A percentile compares a stretch with the other conserved stretches of the same genome.
phyloP scores from a whole-genome alignment of 2,329 filamentous ascomycete genomes.

The Chrysosporium queenslandicum region DNA sequence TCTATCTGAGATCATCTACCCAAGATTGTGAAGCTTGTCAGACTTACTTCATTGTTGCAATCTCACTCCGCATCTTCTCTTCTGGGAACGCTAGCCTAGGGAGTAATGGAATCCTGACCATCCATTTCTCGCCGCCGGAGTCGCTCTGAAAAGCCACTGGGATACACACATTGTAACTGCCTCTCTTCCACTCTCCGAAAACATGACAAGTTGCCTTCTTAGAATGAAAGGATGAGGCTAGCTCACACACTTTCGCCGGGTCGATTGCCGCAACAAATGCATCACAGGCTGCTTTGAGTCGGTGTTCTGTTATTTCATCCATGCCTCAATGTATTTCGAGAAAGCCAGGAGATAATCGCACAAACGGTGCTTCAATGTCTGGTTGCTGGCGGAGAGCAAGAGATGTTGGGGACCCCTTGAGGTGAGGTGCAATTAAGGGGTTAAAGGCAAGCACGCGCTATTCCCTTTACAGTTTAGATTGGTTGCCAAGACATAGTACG shows the following conservation, averaged over 20 bases:
- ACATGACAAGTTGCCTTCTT: neutral
- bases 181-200: neutral
- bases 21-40: too few species aligned
- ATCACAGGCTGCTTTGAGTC: neutral
- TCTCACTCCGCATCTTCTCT: neutral
- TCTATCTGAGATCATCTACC: too few species aligned
- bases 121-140: neutral
- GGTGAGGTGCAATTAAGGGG: too few species aligned
- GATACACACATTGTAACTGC: neutral
- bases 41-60: neutral
- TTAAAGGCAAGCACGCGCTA: too few species aligned
- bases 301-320: conserved; percentile 13
- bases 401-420: too few species aligned
- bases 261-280: conserved; percentile 5
- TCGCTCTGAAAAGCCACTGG: neutral
- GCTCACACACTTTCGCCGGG: conserved; percentile 2
- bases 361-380: too few species aligned
- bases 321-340: too few species aligned
- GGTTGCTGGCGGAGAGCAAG: too few species aligned
- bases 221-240: conserved; percentile 10
- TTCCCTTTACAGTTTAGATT: too few species aligned
- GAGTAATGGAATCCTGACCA: neutral
- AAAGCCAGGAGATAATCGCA: too few species aligned
- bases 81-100: neutral
- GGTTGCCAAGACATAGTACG: too few species aligned